A percentile compares a stretch with the other conserved stretches of the same genome.
Evolutionary conservation across 495 filamentous ascomycete species (phyloP).

Genomic region (Xylaria venustula): DNA sequence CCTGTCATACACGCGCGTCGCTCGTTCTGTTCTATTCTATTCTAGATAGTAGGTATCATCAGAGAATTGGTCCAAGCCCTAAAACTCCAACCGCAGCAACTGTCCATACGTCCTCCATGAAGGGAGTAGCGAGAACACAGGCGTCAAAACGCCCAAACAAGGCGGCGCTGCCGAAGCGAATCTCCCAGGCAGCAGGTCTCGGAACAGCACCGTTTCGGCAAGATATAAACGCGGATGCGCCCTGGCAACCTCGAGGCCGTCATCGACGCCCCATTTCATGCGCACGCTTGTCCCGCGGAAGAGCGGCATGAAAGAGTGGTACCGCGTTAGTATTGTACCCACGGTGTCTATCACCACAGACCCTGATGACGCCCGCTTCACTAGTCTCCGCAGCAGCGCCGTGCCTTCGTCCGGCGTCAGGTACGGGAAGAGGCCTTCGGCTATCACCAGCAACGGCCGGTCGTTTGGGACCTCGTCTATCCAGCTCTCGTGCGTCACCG

Average conservation of each 20-base stretch:
- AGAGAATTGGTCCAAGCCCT: not conserved
- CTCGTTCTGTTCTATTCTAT: not conserved
- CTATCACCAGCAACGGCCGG: conserved; percentile 20
- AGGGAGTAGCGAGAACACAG: conserved; percentile 2
- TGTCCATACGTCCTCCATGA: conserved; percentile 4
- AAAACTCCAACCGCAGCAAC: conserved; percentile 15
- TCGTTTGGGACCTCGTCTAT: conserved; percentile 18
- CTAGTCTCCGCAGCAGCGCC: conserved; percentile 12
- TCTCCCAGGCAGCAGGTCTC: conserved; percentile 2
- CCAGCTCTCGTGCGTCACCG: conserved; percentile 15
- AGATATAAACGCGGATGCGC: not conserved
- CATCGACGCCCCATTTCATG: conserved; percentile 8
- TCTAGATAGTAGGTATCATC: not conserved
- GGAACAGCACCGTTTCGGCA: conserved; percentile 1
- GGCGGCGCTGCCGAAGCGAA: not conserved
- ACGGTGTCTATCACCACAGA: conserved; percentile 17
- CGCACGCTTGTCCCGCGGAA: not conserved
- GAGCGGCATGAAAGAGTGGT: not conserved
- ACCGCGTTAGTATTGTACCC: conserved; percentile 8
- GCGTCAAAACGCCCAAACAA: not conserved
- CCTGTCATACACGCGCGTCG: not conserved
- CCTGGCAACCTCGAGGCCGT: not conserved
- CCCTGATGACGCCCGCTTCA: conserved; percentile 13
- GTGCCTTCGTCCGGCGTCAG: conserved; percentile 6
- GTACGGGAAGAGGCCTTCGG: conserved; percentile 23